Conservation (phyloP, 129 eudicot genomes). For the Flaveria sonorensis region DNA sequence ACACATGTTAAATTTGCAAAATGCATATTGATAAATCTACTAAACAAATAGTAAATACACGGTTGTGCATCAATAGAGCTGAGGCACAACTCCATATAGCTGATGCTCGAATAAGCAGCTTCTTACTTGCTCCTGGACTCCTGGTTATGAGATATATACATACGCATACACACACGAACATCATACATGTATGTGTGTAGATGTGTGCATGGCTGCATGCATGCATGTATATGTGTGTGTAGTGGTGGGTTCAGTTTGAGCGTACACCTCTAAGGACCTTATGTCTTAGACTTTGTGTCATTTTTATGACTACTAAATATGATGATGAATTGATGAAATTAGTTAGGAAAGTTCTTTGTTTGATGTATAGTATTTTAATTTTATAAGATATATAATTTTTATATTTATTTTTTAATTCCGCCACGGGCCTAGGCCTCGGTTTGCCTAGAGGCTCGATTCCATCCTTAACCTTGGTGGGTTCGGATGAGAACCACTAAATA, state of each 20-base stretch:
- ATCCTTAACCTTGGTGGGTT: neutral
- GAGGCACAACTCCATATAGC: neutral
- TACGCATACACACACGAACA: neutral
- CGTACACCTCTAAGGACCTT: neutral
- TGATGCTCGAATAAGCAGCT: constrained; percentile 3
- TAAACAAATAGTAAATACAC: neutral
- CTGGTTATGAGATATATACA: neutral
- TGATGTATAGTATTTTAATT: neutral
- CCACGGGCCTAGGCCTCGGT: neutral
- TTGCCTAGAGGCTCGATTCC: too few species aligned
- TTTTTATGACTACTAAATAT: too few species aligned
- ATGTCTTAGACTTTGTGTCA: neutral
- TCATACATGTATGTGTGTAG: neutral
- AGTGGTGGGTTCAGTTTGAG: too few species aligned
- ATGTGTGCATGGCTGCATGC: neutral
- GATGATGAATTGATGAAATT: neutral
- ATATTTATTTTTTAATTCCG: neutral
- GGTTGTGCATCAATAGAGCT: constrained; percentile 5
- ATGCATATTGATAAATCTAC: neutral
- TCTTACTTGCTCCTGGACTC: constrained; percentile 5
- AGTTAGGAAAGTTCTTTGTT: constrained; percentile 1
- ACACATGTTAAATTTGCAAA: neutral
- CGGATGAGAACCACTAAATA: neutral
- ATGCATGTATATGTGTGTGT: neutral
- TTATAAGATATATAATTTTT: too few species aligned